Conservation (phyloP, 2,329 filamentous ascomycete genomes). For the Fusarium beomiforme region DNA sequence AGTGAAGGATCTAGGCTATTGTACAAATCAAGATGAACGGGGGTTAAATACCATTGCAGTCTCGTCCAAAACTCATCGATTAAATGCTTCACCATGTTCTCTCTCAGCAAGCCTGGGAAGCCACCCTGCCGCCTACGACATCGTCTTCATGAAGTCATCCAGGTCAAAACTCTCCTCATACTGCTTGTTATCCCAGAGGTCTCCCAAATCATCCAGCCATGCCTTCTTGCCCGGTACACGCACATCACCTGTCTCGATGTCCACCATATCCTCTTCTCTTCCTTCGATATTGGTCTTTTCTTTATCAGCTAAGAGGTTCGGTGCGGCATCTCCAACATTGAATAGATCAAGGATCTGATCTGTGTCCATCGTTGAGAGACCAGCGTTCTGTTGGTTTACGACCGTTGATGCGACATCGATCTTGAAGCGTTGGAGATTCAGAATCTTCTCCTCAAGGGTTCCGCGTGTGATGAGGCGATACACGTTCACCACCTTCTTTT, state of each 20-base stretch:
- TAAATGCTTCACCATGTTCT: conserved; percentile 4
- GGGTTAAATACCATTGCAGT: conserved; percentile 31
- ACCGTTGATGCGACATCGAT: conserved; percentile 98
- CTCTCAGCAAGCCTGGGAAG: conserved; percentile 4
- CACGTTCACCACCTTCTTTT: conserved; percentile 99
- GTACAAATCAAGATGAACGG: conserved; percentile 37
- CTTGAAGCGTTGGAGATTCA: conserved; percentile 98
- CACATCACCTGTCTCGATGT: conserved; percentile 90
- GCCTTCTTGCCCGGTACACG: conserved; percentile 97
- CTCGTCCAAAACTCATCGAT: conserved; percentile 16
- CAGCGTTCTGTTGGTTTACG: conserved; percentile 98
- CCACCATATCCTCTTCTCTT: conserved; percentile 86
- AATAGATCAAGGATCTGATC: conserved; percentile 98
- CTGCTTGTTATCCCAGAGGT: conserved; percentile 96
- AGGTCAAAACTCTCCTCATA: conserved; percentile 99
- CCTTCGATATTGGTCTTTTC: conserved; percentile 67
- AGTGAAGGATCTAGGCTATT: conserved; percentile 41
- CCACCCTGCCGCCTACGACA: conserved; percentile 65
- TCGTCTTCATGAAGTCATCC: conserved; percentile 93
- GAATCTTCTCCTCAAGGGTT: conserved; percentile 97
- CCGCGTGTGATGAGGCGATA: conserved; percentile 96
- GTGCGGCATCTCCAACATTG: conserved; percentile 83
- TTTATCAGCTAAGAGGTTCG: conserved; percentile 71
- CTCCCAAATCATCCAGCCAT: conserved; percentile 92
- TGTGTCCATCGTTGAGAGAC: conserved; percentile 94